Base-by-base conservation (phyloP, 129 eudicot genomes). In the Deinandra increscens region DNA sequence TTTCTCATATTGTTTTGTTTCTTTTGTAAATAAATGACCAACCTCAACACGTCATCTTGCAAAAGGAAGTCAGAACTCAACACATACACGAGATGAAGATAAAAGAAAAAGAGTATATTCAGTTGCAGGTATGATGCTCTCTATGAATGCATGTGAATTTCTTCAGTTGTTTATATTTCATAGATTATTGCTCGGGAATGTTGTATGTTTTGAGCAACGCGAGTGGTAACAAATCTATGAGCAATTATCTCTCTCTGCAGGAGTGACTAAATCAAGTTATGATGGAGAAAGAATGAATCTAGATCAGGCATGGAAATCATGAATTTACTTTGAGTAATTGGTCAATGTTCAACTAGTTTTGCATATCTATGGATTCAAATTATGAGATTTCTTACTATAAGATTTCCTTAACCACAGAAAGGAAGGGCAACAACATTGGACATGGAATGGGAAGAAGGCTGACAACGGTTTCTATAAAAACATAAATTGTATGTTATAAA, bases 271-370 rank as follows among this genome's bases (percentile, higher is more conserved):
- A 94, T 74, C 99, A 94, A 89, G 97, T 94, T 44, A 48, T 94
- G 68, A 85, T 85, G 89, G 99, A 94, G 86, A 94, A 94, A 94
- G 93, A 94, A 94, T 96, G 97, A 94, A 87, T 87, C 99, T 36
- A 85, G 83, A 84, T 94, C 99, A 58, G 99, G 99, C 84, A 87
- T 94, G 99, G 99, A 94, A 67, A 94, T 89, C 50, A 94, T 94
- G 99, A 94, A 83, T 82, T 75, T 94, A 70, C 91, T 94, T 63
- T 97, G 89, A 93, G 99, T 94, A 78, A 80, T 39, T 51, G 31
- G 23, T 66, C 72, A 44, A 37, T 31, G 68, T 73, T 69, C 2
- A 7, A 50, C 22, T 76, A 46, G 56, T 22, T 54, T 17, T 23
- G 58, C 19, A 14, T 50, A n/a, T n/a, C n/a, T 59, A n/a, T 74